phyloP scores from a whole-genome alignment of 352 stramenopile genomes.

The Phytophthora chlamydospora region DNA sequence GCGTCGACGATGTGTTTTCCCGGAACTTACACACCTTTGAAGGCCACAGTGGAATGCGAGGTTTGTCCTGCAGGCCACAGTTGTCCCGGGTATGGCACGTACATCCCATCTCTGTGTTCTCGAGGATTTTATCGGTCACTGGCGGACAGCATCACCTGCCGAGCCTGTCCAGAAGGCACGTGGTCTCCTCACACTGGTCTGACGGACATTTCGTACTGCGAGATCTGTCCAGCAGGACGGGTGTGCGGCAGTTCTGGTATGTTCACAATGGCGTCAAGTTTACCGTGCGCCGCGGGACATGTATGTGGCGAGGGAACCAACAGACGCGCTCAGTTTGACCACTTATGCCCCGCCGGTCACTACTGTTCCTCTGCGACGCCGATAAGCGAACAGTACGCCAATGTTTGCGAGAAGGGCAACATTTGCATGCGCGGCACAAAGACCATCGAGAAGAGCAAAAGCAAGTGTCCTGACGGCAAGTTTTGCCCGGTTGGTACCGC shows the following conservation, averaged over 20 bases:
- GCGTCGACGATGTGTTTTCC: slow-evolving; percentile 96
- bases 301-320: slow-evolving; percentile 95
- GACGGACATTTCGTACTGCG: slow-evolving; percentile 95
- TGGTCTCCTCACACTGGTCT: slow-evolving; percentile 93
- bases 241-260: slow-evolving; percentile 93
- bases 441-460: slow-evolving; percentile 87
- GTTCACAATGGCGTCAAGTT: slow-evolving; percentile 80
- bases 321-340: slow-evolving; percentile 88
- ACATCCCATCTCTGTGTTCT: slow-evolving; percentile 95
- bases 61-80: slow-evolving; percentile 95
- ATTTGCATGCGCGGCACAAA: slow-evolving; percentile 92
- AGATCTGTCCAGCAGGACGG: slow-evolving; percentile 94
- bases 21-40: slow-evolving; percentile 95
- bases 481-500: slow-evolving; percentile 94
- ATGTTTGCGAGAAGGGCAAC: slow-evolving; percentile 85
- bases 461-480: slow-evolving; percentile 93
- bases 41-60: slow-evolving; percentile 86
- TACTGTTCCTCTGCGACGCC: slow-evolving; percentile 90
- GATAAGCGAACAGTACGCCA: slow-evolving; percentile 85
- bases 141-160: slow-evolving; percentile 95
- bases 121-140: slow-evolving; percentile 94
- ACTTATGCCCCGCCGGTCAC: slow-evolving; percentile 92
- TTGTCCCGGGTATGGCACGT: slow-evolving; percentile 95
- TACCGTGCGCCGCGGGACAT: slow-evolving; percentile 92
- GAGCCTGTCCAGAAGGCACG: slow-evolving; percentile 94